Evolutionary conservation across 2,329 filamentous ascomycete genomes (phyloP).

Genomic region (Verticillium albo-atrum): DNA sequence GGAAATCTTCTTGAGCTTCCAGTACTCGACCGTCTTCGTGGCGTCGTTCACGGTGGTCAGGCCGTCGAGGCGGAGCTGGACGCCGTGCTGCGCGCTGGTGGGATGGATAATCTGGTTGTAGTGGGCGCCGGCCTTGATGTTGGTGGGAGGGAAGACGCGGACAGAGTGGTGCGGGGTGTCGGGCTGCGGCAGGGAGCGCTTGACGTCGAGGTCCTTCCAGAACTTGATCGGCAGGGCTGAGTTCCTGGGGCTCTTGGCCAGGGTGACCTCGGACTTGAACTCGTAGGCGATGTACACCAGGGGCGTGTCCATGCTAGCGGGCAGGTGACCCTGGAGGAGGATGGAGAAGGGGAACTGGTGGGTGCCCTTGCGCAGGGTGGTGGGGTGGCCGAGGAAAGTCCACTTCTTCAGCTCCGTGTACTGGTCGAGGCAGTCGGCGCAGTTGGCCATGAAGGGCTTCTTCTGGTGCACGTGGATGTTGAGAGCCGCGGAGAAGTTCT

Average conservation of each 20-base stretch:
- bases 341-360: slow-evolving; percentile 89
- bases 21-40: slow-evolving; percentile 69
- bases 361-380: slow-evolving; percentile 45
- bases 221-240: slow-evolving; percentile 2
- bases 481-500: slow-evolving; percentile 66
- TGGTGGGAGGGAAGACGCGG: slow-evolving; percentile 93
- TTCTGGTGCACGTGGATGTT: slow-evolving; percentile 70
- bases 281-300: slow-evolving; percentile 74
- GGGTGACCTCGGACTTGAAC: slow-evolving; percentile 59
- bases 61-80: slow-evolving; percentile 81
- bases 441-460: slow-evolving; percentile 76
- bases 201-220: slow-evolving; percentile 55
- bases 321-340: slow-evolving; percentile 79
- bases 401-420: slow-evolving; percentile 73
- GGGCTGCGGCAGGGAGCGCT: slow-evolving; percentile 69
- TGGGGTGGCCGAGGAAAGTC: slow-evolving; percentile 58
- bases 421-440: slow-evolving; percentile 68
- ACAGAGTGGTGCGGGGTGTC: slow-evolving; percentile 83
- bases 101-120: slow-evolving; percentile 83
- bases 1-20: slow-evolving; percentile 85
- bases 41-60: slow-evolving; percentile 60
- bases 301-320: slow-evolving; percentile 71
- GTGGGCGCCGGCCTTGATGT: slow-evolving; percentile 80
- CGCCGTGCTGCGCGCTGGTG: slow-evolving; percentile 67
- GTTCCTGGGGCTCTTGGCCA: neutral